Evolutionary conservation across 345 rosid genomes (phyloP).

Genomic region (Dimocarpus longan): DNA sequence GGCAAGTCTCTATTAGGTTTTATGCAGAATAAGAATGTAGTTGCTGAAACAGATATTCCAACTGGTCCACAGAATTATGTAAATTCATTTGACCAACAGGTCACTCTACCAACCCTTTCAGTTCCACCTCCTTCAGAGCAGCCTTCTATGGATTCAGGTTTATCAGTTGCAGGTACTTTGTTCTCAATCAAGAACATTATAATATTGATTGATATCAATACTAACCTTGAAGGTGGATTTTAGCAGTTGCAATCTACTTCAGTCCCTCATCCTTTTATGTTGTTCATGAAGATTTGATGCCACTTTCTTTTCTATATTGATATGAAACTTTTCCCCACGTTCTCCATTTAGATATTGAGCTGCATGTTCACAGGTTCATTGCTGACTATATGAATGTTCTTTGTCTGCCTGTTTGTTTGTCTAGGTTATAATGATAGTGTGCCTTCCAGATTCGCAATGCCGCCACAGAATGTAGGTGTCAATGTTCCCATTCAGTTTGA

Average conservation of each 20-base stretch:
- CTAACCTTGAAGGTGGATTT: not conserved
- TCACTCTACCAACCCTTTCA: slow-evolving; percentile 39
- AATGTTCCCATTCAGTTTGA: slow-evolving; percentile 50
- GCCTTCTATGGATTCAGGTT: slow-evolving; percentile 52
- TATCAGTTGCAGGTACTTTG: slow-evolving; percentile 57
- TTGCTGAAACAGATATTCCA: slow-evolving; percentile 34
- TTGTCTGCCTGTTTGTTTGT: not conserved
- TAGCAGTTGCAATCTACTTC: not conserved
- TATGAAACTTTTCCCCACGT: not conserved
- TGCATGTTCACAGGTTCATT: not conserved
- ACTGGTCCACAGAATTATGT: slow-evolving; percentile 41
- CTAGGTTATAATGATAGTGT: slow-evolving; percentile 54
- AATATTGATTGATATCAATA: not conserved
- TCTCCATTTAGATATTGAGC: not conserved
- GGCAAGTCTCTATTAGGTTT: slow-evolving; percentile 67
- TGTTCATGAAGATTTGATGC: not conserved
- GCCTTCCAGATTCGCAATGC: slow-evolving; percentile 47
- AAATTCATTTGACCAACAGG: slow-evolving; percentile 42
- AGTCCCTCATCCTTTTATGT: too few species aligned
- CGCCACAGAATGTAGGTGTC: slow-evolving; percentile 49
- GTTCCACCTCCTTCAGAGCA: slow-evolving; percentile 57
- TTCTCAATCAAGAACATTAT: not conserved
- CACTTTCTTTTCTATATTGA: not conserved
- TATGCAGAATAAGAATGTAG: slow-evolving; percentile 46
- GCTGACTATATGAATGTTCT: slow-evolving; percentile 11